phyloP scores from a whole-genome alignment of 139 green algal species.

The Chlamydomonas urium region DNA sequence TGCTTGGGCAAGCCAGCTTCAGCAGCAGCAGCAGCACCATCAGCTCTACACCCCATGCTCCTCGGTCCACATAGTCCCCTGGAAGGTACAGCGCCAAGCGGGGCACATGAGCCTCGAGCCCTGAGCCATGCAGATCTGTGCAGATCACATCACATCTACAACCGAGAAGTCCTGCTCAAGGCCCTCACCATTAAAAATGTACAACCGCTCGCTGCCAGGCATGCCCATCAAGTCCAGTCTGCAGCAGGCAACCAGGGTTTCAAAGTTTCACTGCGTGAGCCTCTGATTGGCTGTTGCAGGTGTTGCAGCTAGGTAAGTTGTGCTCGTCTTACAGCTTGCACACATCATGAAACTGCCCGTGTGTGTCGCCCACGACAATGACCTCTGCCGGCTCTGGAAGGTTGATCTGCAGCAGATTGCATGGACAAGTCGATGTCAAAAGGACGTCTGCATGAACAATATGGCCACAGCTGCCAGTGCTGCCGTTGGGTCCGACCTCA shows the following conservation, averaged over 20 bases:
- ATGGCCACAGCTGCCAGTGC: neutral
- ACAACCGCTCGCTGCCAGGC: neutral
- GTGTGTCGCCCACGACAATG: slow-evolving; percentile 10
- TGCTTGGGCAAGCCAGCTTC: slow-evolving; percentile 75
- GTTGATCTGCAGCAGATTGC: neutral
- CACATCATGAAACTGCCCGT: slow-evolving; percentile 13
- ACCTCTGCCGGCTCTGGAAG: neutral
- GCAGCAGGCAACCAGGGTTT: neutral
- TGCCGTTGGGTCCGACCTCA: neutral
- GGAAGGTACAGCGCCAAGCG: neutral
- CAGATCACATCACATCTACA: neutral
- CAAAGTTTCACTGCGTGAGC: neutral
- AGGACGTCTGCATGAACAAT: neutral
- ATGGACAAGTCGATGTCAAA: neutral
- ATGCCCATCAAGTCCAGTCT: slow-evolving; percentile 1
- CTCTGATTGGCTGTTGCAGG: neutral
- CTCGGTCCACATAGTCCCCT: slow-evolving; percentile 84
- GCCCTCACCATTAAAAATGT: slow-evolving; percentile 3
- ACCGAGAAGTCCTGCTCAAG: neutral
- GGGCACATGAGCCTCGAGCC: neutral
- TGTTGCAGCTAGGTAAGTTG: neutral
- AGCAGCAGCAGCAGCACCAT: slow-evolving; percentile 68
- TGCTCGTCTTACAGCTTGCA: neutral
- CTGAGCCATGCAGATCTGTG: neutral
- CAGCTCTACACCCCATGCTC: slow-evolving; percentile 79